Conservation (phyloP, 2,329 filamentous ascomycete species). For the Lachnellula suecica region DNA sequence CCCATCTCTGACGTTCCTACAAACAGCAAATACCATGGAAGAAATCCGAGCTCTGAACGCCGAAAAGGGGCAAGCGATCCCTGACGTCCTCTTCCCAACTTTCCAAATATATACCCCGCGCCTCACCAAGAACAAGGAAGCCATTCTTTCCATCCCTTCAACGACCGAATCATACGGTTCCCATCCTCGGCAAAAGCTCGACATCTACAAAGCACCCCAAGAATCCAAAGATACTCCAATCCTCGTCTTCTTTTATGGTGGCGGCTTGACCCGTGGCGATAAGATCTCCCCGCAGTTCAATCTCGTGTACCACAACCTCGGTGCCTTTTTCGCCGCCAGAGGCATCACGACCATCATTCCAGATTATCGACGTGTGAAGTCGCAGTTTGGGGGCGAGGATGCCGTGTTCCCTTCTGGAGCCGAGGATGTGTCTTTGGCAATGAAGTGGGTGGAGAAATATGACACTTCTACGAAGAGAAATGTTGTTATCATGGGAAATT, state of each 20-base stretch:
- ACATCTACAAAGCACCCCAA: conserved; percentile 24
- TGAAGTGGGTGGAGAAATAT: conserved; percentile 23
- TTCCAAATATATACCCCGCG: conserved; percentile 25
- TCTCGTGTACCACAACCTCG: conserved; percentile 31
- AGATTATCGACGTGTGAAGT: conserved; percentile 30
- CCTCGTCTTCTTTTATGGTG: conserved; percentile 31
- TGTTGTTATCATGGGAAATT: conserved; percentile 31
- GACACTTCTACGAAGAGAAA: conserved; percentile 14
- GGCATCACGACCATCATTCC: conserved; percentile 27
- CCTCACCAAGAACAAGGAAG: conserved; percentile 20
- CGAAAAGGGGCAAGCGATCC: conserved; percentile 18
- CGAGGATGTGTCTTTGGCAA: conserved; percentile 26
- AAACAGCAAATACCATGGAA: conserved; percentile 19
- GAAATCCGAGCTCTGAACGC: conserved; percentile 18
- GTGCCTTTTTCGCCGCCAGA: conserved; percentile 26
- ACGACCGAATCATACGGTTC: conserved; percentile 25
- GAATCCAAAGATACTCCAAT: conserved; percentile 21
- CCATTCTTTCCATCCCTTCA: conserved; percentile 24
- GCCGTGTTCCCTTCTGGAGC: conserved; percentile 28
- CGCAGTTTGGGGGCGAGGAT: conserved; percentile 23
- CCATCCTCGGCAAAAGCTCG: conserved; percentile 30
- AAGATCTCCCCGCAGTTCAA: conserved; percentile 19
- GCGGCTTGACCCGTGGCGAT: conserved; percentile 28
- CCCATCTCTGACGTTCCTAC: background rate
- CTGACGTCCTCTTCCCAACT: conserved; percentile 20